A percentile compares a stretch with the other conserved stretches of the same genome.
phyloP scores from a whole-genome alignment of 352 stramenopile species.

The Peronospora farinosa region DNA sequence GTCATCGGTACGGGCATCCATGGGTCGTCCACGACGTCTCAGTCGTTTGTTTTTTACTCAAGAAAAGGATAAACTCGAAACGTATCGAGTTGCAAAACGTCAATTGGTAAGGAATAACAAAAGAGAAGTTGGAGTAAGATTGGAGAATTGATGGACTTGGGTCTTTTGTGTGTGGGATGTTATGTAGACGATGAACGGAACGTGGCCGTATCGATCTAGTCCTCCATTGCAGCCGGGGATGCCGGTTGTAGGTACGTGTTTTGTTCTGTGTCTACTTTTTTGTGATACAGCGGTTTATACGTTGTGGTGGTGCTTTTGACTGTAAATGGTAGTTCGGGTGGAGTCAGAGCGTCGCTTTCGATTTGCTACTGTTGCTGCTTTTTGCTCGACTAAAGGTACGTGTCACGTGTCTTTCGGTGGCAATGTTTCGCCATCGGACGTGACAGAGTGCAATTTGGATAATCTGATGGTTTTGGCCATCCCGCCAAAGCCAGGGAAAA shows the following conservation, averaged over 20 bases:
- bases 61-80: conserved; percentile 61
- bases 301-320: conserved; percentile 1
- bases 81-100: conserved; percentile 44
- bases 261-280: neutral
- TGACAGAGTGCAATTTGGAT: conserved; percentile 36
- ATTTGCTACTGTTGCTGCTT: conserved; percentile 29
- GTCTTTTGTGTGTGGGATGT: neutral
- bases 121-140: neutral
- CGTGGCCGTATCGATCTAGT: conserved; percentile 22
- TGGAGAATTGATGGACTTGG: neutral
- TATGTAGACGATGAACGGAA: conserved; percentile 14
- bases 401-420: conserved; percentile 32
- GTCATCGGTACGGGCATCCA: conserved; percentile 67
- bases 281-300: conserved; percentile 1
- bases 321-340: conserved; percentile 30
- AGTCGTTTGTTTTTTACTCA: conserved; percentile 59
- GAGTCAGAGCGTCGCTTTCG: conserved; percentile 35
- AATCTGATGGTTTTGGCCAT: conserved; percentile 52
- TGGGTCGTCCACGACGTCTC: conserved; percentile 63
- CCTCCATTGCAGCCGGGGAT: conserved; percentile 17
- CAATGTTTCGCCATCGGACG: conserved; percentile 20
- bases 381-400: conserved; percentile 19
- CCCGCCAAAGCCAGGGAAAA: conserved; percentile 15
- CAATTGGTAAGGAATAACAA: conserved; percentile 14
- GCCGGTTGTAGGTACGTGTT: conserved; percentile 30